Base-by-base conservation (phyloP, 2,329 filamentous ascomycete species). In the Pezicula radicicola region DNA sequence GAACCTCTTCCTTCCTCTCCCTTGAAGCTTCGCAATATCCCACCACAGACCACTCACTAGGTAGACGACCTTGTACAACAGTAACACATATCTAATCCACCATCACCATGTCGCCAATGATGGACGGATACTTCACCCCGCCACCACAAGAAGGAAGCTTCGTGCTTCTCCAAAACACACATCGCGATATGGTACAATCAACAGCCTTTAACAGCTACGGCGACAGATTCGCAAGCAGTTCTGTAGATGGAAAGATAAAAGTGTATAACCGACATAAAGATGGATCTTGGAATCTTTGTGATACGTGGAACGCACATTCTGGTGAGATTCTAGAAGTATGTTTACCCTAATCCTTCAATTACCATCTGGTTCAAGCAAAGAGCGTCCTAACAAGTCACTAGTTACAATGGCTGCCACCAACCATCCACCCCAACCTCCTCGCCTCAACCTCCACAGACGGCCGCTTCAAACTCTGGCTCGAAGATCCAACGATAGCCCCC, bases 351-450 rank as follows among this genome's bases (percentile, higher is more conserved):
- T 21, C 42, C 27, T 27, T 28, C 21, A 15, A 45, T 15, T 6
- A 16, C 13, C 37, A 16, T 16, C n/a, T 40, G 30, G 25, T 49
- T 13, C 52, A 44, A 27, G 28, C 28, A 50, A 41, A 45, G 48
- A 50, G 19, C 52, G 42, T 12, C n/a, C 28, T 48, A 55, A 63
- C 58, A 55, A 56, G 57, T 53, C 36, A 44, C 46, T 65, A 93
- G 89, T 85, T 96, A 50, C 90, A 94, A 77, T 97, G 93, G 92
- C 89, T 96, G 52, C 90, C 91, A 1, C 89, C 91, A 0, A 93
- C 89, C 57, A 85, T 94, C 54, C 94, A 94, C 60, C 91, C 83
- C 36, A 85, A 94, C 66, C 83, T 96, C 62, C 77, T 97, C 60
- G 92, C 87, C 51, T 96, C 89, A 49, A 88, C 97, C 54, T 91